Percentiles rank a stretch among this genome's conserved stretches.
These are phyloP conservation scores for Ceratobasidium sp. DNA, from an alignment of 1,284 basidiomycete genomes.

Conservation along the genomic window DNA sequence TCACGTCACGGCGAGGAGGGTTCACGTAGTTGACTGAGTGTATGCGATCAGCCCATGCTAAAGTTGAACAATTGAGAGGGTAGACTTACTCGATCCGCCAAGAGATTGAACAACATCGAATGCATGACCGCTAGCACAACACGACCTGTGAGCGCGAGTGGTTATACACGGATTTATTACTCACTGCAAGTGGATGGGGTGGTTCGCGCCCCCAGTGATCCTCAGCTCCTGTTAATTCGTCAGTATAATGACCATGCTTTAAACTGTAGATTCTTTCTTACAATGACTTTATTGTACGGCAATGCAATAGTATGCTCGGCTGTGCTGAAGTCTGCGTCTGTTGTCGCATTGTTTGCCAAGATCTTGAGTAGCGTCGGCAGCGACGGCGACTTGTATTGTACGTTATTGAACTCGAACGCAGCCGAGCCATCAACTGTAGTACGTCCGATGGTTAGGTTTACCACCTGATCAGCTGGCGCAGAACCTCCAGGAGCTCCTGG, in stretches of 20 bases:
- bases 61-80: neutral
- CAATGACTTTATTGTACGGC: constrained; percentile 12
- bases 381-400: constrained; percentile 20
- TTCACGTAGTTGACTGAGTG: constrained; percentile 57
- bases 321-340: constrained; percentile 11
- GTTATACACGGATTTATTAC: neutral
- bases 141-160: neutral
- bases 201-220: constrained; percentile 19
- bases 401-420: constrained; percentile 13
- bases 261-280: neutral
- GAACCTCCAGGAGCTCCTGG: constrained; percentile 38
- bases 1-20: constrained; percentile 56
- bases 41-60: constrained; percentile 29
- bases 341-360: constrained; percentile 27
- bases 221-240: neutral
- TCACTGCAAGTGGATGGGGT: neutral
- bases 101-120: constrained; percentile 56
- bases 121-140: constrained; percentile 51
- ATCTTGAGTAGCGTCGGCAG: constrained; percentile 34
- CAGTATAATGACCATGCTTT: neutral
- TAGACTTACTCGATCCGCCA: constrained; percentile 13
- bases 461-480: constrained; percentile 18
- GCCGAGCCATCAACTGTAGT: constrained; percentile 1
- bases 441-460: constrained; percentile 28
- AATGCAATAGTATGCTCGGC: constrained; percentile 29